Conservation (phyloP, 345 rosid genomes). For the Erucastrum elatum region DNA sequence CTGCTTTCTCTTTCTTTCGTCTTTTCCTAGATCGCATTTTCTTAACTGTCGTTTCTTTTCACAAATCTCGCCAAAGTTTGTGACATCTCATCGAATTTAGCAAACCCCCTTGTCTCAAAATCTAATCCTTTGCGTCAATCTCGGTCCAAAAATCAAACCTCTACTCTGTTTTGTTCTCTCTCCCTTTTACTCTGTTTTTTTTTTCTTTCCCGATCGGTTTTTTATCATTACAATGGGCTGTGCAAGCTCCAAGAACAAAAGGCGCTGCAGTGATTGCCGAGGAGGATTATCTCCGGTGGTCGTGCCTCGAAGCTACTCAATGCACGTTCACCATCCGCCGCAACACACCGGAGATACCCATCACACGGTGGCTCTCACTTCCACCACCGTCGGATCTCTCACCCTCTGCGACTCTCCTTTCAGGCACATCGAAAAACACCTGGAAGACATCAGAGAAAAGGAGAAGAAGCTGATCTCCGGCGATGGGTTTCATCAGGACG, state of each 20-base stretch:
- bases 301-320: slow-evolving; percentile 65
- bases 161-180: not conserved
- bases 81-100: slow-evolving; percentile 37
- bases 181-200: not conserved
- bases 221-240: slow-evolving; percentile 62
- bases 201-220: not conserved
- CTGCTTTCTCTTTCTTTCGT: slow-evolving; percentile 15
- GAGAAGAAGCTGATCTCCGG: slow-evolving; percentile 15
- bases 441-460: slow-evolving; percentile 16
- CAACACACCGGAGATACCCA: slow-evolving; percentile 60
- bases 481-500: slow-evolving; percentile 17
- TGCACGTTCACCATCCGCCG: slow-evolving; percentile 68
- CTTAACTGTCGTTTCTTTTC: slow-evolving; percentile 6
- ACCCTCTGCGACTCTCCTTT: slow-evolving; percentile 41
- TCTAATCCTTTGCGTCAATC: slow-evolving; percentile 21
- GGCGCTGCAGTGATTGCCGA: slow-evolving; percentile 63
- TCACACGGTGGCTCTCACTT: slow-evolving; percentile 83
- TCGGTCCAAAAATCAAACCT: slow-evolving; percentile 7
- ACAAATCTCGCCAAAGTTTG: slow-evolving; percentile 28
- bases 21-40: slow-evolving; percentile 28
- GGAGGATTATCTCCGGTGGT: slow-evolving; percentile 62
- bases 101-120: slow-evolving; percentile 31
- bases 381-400: slow-evolving; percentile 75
- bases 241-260: slow-evolving; percentile 61
- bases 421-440: slow-evolving; percentile 24